Conservation (phyloP, 306 rosid species). For the Canavalia gladiata region DNA sequence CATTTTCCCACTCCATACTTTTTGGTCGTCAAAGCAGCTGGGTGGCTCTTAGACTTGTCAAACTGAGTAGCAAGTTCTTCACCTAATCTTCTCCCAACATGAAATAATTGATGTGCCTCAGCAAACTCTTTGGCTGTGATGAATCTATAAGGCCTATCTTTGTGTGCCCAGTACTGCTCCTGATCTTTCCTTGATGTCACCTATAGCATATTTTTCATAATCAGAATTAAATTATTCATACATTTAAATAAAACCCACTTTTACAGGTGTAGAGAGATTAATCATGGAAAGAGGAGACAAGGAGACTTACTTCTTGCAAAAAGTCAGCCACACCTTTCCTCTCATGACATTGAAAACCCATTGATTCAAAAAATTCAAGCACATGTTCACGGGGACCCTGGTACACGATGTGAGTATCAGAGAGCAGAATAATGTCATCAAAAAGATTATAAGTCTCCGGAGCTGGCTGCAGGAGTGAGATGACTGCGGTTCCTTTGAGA, state of each 20-base stretch:
- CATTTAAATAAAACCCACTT: background rate
- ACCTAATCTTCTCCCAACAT: conserved; percentile 52
- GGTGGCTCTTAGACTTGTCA: conserved; percentile 71
- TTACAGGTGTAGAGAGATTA: background rate
- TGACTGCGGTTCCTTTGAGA: conserved; percentile 60
- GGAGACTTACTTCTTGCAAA: conserved; percentile 63
- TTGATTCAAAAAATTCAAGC: conserved; percentile 57
- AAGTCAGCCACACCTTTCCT: conserved; percentile 73
- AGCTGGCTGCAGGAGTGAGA: conserved; percentile 72
- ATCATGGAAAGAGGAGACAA: conserved; percentile 10
- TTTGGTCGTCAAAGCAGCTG: conserved; percentile 59
- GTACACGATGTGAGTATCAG: conserved; percentile 66
- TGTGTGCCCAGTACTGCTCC: conserved; percentile 62
- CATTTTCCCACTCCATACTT: conserved; percentile 57
- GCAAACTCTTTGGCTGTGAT: conserved; percentile 59
- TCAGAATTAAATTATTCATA: background rate
- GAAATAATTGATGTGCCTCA: conserved; percentile 55
- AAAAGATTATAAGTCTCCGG: conserved; percentile 75
- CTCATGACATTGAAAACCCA: conserved; percentile 66
- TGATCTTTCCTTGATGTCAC: conserved; percentile 73
- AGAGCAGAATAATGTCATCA: conserved; percentile 68
- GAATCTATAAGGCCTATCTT: conserved; percentile 59
- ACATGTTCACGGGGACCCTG: conserved; percentile 64
- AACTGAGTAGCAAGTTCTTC: conserved; percentile 59
- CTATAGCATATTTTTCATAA: conserved; percentile 37